Percentiles rank a stretch among this genome's conserved stretches.
phyloP scores from a whole-genome alignment of 164 flowering plant genomes.

The Liriodendron chinense region DNA sequence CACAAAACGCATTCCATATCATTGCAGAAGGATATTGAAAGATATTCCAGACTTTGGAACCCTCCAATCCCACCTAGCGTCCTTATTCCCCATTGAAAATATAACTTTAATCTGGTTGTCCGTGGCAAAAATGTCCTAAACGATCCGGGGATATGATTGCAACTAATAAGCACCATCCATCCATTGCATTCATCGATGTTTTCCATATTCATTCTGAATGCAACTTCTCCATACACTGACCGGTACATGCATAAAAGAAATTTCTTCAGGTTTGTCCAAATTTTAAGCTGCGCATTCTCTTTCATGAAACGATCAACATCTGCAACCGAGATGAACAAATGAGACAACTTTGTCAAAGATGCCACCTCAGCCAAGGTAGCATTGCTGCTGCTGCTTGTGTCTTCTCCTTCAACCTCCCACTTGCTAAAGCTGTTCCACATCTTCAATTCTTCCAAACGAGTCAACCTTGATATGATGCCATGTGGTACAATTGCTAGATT shows the following conservation, averaged over 20 bases:
- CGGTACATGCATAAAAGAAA: background rate
- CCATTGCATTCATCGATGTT: too few species aligned
- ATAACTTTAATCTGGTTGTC: too few species aligned
- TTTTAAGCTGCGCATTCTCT: background rate
- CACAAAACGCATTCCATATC: too few species aligned
- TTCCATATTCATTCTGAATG: too few species aligned
- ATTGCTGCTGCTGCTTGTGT: background rate
- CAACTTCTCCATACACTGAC: too few species aligned
- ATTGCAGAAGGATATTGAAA: too few species aligned
- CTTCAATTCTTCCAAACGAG: constrained; percentile 6
- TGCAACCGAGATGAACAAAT: background rate
- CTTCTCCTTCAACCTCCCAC: background rate
- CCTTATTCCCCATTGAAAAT: too few species aligned
- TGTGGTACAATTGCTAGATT: background rate
- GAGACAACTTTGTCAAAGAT: background rate
- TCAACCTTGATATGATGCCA: background rate
- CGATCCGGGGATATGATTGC: too few species aligned
- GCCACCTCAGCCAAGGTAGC: background rate
- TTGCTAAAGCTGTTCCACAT: background rate
- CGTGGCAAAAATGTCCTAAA: too few species aligned
- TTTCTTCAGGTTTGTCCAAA: background rate
- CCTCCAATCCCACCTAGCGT: too few species aligned
- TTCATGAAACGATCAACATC: background rate
- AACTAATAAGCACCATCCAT: too few species aligned
- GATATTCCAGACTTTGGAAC: too few species aligned